phyloP scores from a whole-genome alignment of 352 stramenopile species.

The Pythium insidiosum region DNA sequence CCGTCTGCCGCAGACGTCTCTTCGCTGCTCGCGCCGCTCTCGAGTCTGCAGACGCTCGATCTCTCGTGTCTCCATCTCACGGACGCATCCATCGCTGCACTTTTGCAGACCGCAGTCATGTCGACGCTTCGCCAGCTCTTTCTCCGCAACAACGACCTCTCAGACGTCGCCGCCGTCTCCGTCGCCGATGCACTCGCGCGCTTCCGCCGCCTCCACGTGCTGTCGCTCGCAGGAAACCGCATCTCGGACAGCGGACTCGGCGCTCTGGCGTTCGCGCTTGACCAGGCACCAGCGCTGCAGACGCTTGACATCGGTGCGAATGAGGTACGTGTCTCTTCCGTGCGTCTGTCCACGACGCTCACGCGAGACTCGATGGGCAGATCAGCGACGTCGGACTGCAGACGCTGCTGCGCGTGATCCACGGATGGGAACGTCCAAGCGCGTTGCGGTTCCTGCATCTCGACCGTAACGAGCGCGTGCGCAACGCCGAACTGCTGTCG shows the following conservation, averaged over 20 bases:
- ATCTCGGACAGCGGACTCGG: conserved; percentile 10
- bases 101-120: no score
- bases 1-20: background rate
- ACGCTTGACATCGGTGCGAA: background rate
- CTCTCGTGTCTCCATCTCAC: background rate
- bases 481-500: conserved; percentile 21
- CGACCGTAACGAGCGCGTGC: conserved; percentile 3
- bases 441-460: conserved; percentile 24
- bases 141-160: background rate
- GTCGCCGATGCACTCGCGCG: conserved; percentile 1
- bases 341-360: conserved; percentile 4
- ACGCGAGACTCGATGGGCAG: no score
- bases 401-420: conserved; percentile 21
- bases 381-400: conserved; percentile 16
- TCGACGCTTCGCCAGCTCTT: background rate
- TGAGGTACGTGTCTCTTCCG: conserved; percentile 14
- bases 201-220: conserved; percentile 23
- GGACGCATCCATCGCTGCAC: no score
- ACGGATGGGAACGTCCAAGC: conserved; percentile 21
- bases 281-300: background rate
- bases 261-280: conserved; percentile 16
- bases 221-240: conserved; percentile 13
- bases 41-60: background rate
- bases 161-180: background rate
- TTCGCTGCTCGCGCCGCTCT: background rate